phyloP scores from a whole-genome alignment of 176 grass and related monocot genomes.

The Guadua angustifolia region DNA sequence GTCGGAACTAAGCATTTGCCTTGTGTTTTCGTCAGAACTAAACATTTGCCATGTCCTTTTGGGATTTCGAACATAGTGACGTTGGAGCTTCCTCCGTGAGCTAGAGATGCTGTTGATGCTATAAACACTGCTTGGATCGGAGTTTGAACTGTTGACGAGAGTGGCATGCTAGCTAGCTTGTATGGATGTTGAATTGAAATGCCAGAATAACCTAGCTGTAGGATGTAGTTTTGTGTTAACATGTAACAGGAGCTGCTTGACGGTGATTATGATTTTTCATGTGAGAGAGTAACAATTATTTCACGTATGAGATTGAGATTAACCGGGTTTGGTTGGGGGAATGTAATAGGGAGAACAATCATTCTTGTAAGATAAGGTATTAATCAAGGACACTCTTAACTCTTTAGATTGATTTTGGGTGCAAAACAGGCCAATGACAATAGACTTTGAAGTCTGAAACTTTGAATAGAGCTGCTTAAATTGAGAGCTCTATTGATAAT shows the following conservation, averaged over 20 bases:
- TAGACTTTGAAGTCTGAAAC: neutral
- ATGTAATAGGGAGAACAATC: neutral
- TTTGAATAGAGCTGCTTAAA: neutral
- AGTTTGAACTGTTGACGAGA: neutral
- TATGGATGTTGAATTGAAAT: too few relatives aligned
- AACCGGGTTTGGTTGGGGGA: neutral
- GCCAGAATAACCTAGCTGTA: too few relatives aligned
- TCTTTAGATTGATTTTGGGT: neutral
- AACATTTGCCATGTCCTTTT: neutral
- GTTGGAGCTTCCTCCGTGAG: neutral
- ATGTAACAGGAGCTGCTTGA: too few relatives aligned
- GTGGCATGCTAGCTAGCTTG: neutral
- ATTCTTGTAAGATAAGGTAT: neutral
- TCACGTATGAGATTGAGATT: neutral
- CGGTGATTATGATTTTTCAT: too few relatives aligned
- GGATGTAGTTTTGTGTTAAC: too few relatives aligned
- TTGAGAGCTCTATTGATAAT: neutral
- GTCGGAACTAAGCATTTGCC: neutral
- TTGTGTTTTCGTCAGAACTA: too few relatives aligned
- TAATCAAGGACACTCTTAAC: neutral
- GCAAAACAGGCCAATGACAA: neutral
- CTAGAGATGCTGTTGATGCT: neutral
- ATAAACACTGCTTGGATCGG: neutral
- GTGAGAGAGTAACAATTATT: neutral
- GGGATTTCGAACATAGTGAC: neutral